Base-by-base conservation (phyloP, 2,329 filamentous ascomycete species). In the Stagonosporopsis vannaccii region DNA sequence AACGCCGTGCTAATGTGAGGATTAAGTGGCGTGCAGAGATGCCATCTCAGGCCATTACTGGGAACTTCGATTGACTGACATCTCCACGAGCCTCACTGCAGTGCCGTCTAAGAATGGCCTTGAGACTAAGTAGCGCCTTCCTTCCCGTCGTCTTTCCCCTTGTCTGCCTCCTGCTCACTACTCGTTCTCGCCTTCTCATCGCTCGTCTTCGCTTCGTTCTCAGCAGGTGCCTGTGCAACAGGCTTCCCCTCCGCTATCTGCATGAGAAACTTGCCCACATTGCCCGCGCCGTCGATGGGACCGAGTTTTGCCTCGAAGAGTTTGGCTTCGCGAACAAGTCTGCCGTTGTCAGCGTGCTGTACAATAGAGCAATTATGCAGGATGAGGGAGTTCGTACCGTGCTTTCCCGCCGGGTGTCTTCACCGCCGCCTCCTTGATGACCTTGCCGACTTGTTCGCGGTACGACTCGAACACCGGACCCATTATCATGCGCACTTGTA, bases 401-500 rank as follows among this genome's bases (percentile, higher is more conserved):
- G 88, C 83, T 66, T 89, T 87, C 4, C 90, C 92, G 47, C 79
- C 78, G 61, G 86, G 83, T 6, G 86, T 91, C 75, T 84, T 86
- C 20, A 92, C 81, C 25, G 82, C 79, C 20, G 88, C 84, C 36
- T 86, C 87, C 39, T 82, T 79, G 63, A 95, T 88, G 11, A 89
- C 89, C 61, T 84, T 85, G 17, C 89, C 87, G 73, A 95, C 88
- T 68, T 94, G 90, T 53, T 90, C 88, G 68, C 87, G 87, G 75
- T 97, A 97, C 72, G 86, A 91, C 33, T 84, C 81, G 75, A 96
- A 96, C 1, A 97, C 92, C 0, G 91, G 90, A 19, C 83, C 80
- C 90, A 97, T 96, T 68, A 97, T 96, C 78, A 91, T 86, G 50
- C 84, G 82, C 2, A 96, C 88, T 0, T 89, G 88, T 51, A 84